These are phyloP conservation scores for Teratosphaeria viscida DNA, from an alignment of 2,329 filamentous ascomycete genomes.

Conservation along the genomic window DNA sequence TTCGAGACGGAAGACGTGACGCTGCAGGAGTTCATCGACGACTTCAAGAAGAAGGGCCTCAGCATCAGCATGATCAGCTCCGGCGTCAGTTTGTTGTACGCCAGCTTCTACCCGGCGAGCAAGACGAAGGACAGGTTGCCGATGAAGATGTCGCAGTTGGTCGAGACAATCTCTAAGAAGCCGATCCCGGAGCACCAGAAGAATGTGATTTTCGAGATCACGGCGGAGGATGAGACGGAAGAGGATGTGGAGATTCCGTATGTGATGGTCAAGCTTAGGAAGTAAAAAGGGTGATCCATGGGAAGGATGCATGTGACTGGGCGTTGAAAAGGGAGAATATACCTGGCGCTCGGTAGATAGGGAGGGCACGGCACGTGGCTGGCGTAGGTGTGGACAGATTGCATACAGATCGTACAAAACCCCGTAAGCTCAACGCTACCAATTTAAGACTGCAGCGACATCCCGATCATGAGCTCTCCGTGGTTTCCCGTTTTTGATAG, in stretches of 20 bases:
- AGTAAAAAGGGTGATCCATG: slow-evolving; percentile 18
- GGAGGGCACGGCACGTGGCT: background rate
- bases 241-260: slow-evolving; percentile 97
- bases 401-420: background rate
- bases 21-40: slow-evolving; percentile 68
- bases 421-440: background rate
- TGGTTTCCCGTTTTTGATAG: background rate
- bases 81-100: slow-evolving; percentile 90
- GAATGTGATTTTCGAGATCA: slow-evolving; percentile 94
- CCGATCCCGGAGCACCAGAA: slow-evolving; percentile 81
- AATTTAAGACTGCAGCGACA: background rate
- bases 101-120: slow-evolving; percentile 77
- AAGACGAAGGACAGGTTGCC: slow-evolving; percentile 72
- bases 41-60: slow-evolving; percentile 73
- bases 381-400: background rate
- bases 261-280: slow-evolving; percentile 70
- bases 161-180: slow-evolving; percentile 86
- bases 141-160: slow-evolving; percentile 72
- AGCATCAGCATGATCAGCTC: slow-evolving; percentile 88
- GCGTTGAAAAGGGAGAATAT: background rate
- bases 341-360: background rate
- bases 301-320: background rate
- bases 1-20: slow-evolving; percentile 86
- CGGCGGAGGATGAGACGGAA: slow-evolving; percentile 74
- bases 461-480: background rate